Percentiles rank a stretch among this genome's conserved stretches.
Conservation (phyloP, 768 basidiomycete genomes). For the Macrolepiota fuliginosa region DNA sequence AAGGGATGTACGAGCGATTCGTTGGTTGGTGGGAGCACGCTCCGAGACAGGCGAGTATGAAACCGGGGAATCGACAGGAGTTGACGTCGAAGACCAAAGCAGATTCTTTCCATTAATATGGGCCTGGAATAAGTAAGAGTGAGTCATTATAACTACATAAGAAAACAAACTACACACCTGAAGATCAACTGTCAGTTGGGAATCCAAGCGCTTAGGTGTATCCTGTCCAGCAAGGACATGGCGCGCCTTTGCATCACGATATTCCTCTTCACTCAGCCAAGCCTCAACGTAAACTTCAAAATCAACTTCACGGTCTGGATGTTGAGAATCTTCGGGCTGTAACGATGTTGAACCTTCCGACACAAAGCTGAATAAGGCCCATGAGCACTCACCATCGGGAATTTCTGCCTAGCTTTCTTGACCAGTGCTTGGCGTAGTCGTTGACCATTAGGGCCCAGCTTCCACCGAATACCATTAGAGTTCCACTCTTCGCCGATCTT, state of each 20-base stretch:
- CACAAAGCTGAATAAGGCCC: neutral
- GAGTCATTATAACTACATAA: neutral
- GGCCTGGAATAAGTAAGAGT: conserved; percentile 8
- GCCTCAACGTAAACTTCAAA: conserved; percentile 74
- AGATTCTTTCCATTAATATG: conserved; percentile 56
- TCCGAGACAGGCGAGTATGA: conserved; percentile 29
- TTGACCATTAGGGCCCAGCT: conserved; percentile 68
- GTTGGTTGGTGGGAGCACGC: conserved; percentile 12
- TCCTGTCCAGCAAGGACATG: conserved; percentile 73
- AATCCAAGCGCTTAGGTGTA: conserved; percentile 42
- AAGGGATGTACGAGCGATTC: conserved; percentile 40
- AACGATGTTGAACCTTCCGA: conserved; percentile 8
- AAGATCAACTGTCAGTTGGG: conserved; percentile 37
- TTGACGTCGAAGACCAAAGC: conserved; percentile 62
- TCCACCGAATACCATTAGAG: conserved; percentile 64
- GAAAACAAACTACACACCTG: conserved; percentile 24
- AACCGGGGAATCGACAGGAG: conserved; percentile 31
- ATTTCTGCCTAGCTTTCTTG: conserved; percentile 68
- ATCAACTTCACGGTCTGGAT: conserved; percentile 68
- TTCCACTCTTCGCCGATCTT: conserved; percentile 79
- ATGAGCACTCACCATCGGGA: conserved; percentile 59
- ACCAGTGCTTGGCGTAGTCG: conserved; percentile 68
- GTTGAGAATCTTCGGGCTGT: conserved; percentile 75
- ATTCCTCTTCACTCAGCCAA: conserved; percentile 78
- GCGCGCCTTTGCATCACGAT: conserved; percentile 58